Evolutionary conservation across 345 rosid genomes (phyloP).

Genomic region (Litchi chinensis): DNA sequence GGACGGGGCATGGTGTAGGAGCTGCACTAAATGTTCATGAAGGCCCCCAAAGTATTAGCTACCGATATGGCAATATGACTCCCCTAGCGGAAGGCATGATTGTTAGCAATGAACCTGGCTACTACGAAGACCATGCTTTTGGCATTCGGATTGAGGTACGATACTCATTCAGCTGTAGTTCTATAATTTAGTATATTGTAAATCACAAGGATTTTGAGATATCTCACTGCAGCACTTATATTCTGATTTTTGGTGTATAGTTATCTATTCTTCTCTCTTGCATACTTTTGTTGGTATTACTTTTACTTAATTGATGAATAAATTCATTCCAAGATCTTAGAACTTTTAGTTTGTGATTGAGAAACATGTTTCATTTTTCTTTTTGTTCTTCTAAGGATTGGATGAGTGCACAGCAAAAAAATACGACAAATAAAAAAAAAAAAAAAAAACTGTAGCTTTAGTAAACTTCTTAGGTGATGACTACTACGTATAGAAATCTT

Average conservation of each 20-base stretch:
- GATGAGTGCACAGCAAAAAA: background rate
- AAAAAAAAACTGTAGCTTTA: too few species aligned
- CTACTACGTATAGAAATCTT: background rate
- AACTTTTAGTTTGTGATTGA: background rate
- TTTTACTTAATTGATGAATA: too few species aligned
- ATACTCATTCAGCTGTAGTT: background rate
- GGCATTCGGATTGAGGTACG: constrained; percentile 96
- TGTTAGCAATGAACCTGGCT: constrained; percentile 97
- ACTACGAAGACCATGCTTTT: constrained; percentile 94
- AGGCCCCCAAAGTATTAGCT: constrained; percentile 98
- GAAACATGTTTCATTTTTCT: background rate
- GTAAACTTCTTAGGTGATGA: background rate
- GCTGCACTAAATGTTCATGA: constrained; percentile 97
- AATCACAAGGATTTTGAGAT: background rate
- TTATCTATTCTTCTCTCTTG: background rate
- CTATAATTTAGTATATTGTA: background rate
- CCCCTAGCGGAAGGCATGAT: constrained; percentile 89
- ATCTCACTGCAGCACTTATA: background rate
- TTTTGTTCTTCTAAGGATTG: background rate
- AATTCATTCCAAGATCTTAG: background rate
- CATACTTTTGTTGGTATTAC: too few species aligned
- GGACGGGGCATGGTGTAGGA: constrained; percentile 99
- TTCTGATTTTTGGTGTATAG: background rate
- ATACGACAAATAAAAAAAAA: too few species aligned
- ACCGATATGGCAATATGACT: constrained; percentile 78